Percentiles rank a stretch among this genome's conserved stretches.
Evolutionary conservation across 208 protist genomes (phyloP).

Genomic region (Crithidia brevicula): DNA sequence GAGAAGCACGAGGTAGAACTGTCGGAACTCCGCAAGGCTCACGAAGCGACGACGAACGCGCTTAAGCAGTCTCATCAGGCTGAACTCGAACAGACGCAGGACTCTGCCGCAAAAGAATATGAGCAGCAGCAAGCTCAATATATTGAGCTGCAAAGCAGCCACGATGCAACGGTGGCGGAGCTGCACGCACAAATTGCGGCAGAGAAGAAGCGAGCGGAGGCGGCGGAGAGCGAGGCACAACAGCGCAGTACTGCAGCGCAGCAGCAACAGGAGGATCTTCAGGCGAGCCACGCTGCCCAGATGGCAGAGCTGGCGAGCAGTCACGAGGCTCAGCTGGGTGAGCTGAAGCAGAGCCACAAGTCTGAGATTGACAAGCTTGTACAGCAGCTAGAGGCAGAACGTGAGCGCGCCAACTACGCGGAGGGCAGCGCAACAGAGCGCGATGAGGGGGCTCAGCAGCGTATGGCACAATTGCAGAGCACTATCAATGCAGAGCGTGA

Average conservation of each 20-base stretch:
- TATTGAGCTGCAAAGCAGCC: background rate
- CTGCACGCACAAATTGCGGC: background rate
- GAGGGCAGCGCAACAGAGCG: conserved; percentile 12
- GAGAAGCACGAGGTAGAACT: too few species aligned
- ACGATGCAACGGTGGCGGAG: background rate
- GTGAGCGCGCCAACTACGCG: conserved; percentile 20
- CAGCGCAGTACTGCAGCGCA: background rate
- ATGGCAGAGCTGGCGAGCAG: conserved; percentile 9
- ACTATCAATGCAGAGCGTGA: background rate
- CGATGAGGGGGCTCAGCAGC: conserved; percentile 1
- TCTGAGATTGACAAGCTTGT: conserved; percentile 7
- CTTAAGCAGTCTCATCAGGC: too few species aligned
- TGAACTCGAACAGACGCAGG: too few species aligned
- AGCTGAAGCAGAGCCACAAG: background rate
- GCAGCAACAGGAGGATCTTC: background rate
- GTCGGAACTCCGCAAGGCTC: too few species aligned
- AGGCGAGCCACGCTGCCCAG: background rate
- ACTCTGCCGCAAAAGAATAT: too few species aligned
- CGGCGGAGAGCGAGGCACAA: background rate
- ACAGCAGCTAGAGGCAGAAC: conserved; percentile 13
- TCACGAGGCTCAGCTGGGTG: background rate
- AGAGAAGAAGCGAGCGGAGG: background rate
- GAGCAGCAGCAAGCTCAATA: too few species aligned
- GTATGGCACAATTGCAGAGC: background rate
- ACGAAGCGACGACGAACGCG: too few species aligned